Base-by-base conservation (phyloP, 1,284 basidiomycete genomes). In the Malassezia brasiliensis region DNA sequence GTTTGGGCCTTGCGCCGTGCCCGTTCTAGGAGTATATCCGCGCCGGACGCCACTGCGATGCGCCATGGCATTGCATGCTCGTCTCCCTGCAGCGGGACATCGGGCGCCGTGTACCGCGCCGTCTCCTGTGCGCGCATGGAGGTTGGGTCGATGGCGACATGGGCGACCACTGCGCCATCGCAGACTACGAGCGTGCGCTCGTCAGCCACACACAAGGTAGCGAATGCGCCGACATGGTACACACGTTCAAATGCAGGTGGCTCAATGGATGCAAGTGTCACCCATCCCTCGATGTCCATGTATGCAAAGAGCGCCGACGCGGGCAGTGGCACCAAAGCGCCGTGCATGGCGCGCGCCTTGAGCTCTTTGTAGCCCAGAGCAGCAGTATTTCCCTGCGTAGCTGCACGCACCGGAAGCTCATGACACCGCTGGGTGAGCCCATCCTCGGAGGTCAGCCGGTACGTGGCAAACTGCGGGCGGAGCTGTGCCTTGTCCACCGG, bases 351-450 rank as follows among this genome's bases (percentile, higher is more conserved):
- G 8, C 49, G 55, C 5, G 50, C 50, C 40, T 57, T 57, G 38
- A 57, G 50, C 45, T 57, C 50, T 15, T 52, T 52, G 46, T 42
- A 52, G 22, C 50, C 55, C 7, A 49, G 36, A 6, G 37, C n/a
- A 1, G 47, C 47, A 7, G 11, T 25, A 12, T 22, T 47, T 2
- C 35, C 32, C 5, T 20, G 17, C 1, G 20, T 9, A 10, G 35
- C 31, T n/a, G 45, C 49, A 28, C n/a, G 15, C 14, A 30, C 11
- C 11, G 54, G 44, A 1, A 56, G 39, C 5, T 28, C 5, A 9
- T 40, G 20, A 12, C 17, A 19, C 7, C 47, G 49, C 17, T 39
- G 35, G 17, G 5, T 25, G 14, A 17, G 28, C 1, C 12, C 36
- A 14, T 34, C 15, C 2, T 5, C 17, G 11, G 28, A 19, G 1